These are phyloP conservation scores for Pycnococcus provasolii DNA, from an alignment of 139 green algal genomes.

Conservation along the genomic window DNA sequence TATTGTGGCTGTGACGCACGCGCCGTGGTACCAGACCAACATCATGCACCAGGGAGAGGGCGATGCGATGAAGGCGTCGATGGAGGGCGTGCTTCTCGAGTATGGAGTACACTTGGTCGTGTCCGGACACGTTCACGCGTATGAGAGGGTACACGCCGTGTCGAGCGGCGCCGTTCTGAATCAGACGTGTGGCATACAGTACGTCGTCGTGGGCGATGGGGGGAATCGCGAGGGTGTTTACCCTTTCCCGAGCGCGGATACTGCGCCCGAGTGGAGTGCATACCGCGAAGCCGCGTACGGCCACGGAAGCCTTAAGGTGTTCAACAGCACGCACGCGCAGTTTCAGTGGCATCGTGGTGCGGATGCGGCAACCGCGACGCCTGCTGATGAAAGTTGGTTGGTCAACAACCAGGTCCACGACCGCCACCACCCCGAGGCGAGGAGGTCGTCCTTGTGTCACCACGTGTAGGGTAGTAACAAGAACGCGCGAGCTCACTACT, in stretches of 20 bases:
- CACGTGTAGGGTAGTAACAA: too few relatives aligned
- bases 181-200: constrained; percentile 33
- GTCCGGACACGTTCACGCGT: constrained; percentile 63
- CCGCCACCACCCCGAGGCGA: too few relatives aligned
- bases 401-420: too few relatives aligned
- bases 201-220: constrained; percentile 65
- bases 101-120: constrained; percentile 57
- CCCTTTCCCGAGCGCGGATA: constrained; percentile 19
- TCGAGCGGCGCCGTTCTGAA: neutral
- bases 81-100: constrained; percentile 52
- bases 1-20: constrained; percentile 61
- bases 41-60: constrained; percentile 46
- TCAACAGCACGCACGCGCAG: constrained; percentile 47
- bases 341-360: constrained; percentile 17
- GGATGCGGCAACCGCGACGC: too few relatives aligned
- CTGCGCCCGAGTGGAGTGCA: constrained; percentile 45
- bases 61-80: constrained; percentile 42
- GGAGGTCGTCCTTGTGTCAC: too few relatives aligned
- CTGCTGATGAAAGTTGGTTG: too few relatives aligned
- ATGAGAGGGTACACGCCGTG: constrained; percentile 47
- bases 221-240: constrained; percentile 61
- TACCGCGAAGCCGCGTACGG: constrained; percentile 56
- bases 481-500: too few relatives aligned
- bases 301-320: constrained; percentile 46
- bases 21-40: constrained; percentile 72